Base-by-base conservation (phyloP, 805 yeast species). In the Ogataea nakhonphanomensis region DNA sequence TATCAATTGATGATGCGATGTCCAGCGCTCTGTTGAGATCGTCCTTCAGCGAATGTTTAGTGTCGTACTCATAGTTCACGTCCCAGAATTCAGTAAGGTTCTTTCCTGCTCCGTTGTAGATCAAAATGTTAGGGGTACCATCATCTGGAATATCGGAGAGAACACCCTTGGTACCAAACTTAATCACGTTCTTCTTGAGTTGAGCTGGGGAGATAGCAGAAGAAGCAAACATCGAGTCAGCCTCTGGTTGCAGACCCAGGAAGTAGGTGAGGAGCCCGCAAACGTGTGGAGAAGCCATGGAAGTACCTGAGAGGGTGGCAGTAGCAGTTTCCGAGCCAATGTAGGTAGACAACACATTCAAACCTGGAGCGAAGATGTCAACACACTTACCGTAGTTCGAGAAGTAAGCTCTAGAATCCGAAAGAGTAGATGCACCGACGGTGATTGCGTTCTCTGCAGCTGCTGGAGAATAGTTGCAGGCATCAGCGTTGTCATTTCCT, bases 241-340 rank as follows among this genome's bases (percentile, higher is more conserved):
- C 62, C 32, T 76, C 83, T 51, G 96, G 95, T 67, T 84, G 87
- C 64, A 89, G 76, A 6, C 95, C 83, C 61, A 90, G 70, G 69
- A 78, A 91, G 74, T 91, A 91, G 7, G 96, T 77, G 58, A 89
- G 78, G 62, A 91, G 73, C 54, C 99, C 99, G 45, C 89, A 82
- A 53, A 90, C 90, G 59, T 89, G 96, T 33, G 99, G 98, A 27
- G 97, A 84, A 15, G 98, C 96, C 99, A 91, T 91, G 11, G 98
- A 91, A 8, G 97, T 91, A 67, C 99, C 99, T 27, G 95, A 84
- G 61, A 85, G 71, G 28, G 86, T 78, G 32, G 93, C 89, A 51
- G 91, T 83, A 30, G 89, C 85, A 39, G 77, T 65, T 37, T 74
- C 71, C 4, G 88, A 79, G 31, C 95, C 93, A 61, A 81, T 84